Conservation (phyloP, 768 basidiomycete genomes). For the Rhizopogon salebrosus region DNA sequence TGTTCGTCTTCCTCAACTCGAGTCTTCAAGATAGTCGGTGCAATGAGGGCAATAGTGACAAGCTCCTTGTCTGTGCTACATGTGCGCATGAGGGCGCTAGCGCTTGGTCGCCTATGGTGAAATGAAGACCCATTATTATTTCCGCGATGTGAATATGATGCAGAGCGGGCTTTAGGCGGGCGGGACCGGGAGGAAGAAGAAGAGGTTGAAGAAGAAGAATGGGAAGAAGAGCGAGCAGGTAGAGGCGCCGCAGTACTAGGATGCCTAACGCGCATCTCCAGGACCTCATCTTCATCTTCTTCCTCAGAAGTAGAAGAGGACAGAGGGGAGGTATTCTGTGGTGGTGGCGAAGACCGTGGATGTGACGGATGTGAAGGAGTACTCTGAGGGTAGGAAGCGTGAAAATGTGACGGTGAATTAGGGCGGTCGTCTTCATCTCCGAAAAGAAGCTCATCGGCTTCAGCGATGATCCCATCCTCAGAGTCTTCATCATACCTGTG, state of each 20-base stretch:
- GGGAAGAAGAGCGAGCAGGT: constrained; percentile 34
- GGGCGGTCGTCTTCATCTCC: constrained; percentile 21
- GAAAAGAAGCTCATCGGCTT: constrained; percentile 35
- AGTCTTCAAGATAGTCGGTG: constrained; percentile 85
- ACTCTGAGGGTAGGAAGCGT: constrained; percentile 14
- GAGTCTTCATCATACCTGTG: constrained; percentile 66
- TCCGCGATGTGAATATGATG: constrained; percentile 20
- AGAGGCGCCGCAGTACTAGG: constrained; percentile 17
- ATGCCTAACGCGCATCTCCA: constrained; percentile 55
- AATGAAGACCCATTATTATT: constrained; percentile 13
- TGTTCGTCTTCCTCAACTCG: constrained; percentile 41
- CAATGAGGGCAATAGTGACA: constrained; percentile 67
- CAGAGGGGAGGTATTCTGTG: constrained; percentile 18
- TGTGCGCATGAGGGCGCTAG: constrained; percentile 36
- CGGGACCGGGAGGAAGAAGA: constrained; percentile 19
- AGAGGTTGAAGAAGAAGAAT: constrained; percentile 27
- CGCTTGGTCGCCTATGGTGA: constrained; percentile 27
- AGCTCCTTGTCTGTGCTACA: constrained; percentile 41
- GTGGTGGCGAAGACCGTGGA: constrained; percentile 15
- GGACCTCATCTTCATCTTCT: constrained; percentile 49
- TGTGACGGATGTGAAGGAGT: constrained; percentile 7
- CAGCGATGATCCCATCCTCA: constrained; percentile 49
- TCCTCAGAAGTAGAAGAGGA: constrained; percentile 34
- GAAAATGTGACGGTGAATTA: constrained; percentile 1
- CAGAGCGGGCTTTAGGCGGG: constrained; percentile 25